Evolutionary conservation across 768 basidiomycete species (phyloP).

Genomic region (Kwoniella shandongensis): DNA sequence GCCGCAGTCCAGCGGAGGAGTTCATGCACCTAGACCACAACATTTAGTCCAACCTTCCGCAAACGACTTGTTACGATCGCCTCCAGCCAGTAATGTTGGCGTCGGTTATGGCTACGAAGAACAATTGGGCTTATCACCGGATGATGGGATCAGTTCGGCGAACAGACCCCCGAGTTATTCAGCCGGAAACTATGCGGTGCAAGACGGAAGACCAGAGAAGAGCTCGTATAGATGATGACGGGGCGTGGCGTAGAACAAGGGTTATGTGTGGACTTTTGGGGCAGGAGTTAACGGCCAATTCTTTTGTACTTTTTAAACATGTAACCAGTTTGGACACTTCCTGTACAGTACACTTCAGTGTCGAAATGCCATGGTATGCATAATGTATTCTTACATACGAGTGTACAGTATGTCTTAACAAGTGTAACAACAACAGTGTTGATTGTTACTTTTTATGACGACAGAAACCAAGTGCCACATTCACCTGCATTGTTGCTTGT

Average conservation of each 20-base stretch:
- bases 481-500: background rate
- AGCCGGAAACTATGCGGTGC: constrained; percentile 14
- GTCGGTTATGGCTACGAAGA: constrained; percentile 5
- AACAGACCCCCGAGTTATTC: constrained; percentile 21
- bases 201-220: constrained; percentile 12
- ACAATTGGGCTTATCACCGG: background rate
- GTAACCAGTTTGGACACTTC: no score
- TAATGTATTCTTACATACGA: no score
- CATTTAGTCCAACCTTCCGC: constrained; percentile 20
- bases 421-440: no score
- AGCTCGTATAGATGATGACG: constrained; percentile 10
- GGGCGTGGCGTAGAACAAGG: no score
- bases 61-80: constrained; percentile 18
- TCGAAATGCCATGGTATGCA: no score
- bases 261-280: no score
- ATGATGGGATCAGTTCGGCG: constrained; percentile 1
- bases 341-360: no score
- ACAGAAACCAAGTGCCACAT: background rate
- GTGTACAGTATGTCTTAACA: no score
- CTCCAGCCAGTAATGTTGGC: constrained; percentile 2
- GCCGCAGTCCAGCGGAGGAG: background rate
- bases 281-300: no score
- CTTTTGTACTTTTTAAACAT: no score
- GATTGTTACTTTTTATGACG: no score
- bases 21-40: constrained; percentile 25